These are phyloP conservation scores for Brasilioporus rufonigricans DNA, from an alignment of 768 basidiomycete genomes.

Conservation along the genomic window DNA sequence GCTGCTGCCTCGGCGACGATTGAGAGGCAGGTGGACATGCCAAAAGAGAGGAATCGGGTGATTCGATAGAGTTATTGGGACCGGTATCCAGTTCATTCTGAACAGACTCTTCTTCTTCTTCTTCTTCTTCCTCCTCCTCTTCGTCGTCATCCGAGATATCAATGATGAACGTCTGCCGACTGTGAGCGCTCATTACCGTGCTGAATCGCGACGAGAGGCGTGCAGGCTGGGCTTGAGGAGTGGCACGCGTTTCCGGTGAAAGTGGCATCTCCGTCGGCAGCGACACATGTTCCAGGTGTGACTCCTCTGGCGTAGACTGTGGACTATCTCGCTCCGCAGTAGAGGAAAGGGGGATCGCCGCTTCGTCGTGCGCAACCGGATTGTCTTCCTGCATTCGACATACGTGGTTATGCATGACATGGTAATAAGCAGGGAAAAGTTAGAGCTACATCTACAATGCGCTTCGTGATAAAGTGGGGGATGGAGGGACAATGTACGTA, in stretches of 20 bases:
- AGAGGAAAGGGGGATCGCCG: neutral
- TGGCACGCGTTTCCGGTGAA: conserved; percentile 7
- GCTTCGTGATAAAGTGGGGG: conserved; percentile 25
- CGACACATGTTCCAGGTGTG: neutral
- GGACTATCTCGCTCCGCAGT: neutral
- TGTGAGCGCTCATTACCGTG: conserved; percentile 20
- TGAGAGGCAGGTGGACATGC: neutral
- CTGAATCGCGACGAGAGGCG: conserved; percentile 26
- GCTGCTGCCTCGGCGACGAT: conserved; percentile 1
- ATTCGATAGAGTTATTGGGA: neutral
- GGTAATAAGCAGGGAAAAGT: conserved; percentile 21
- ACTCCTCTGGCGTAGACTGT: conserved; percentile 3
- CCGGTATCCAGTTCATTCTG: neutral
- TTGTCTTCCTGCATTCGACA: conserved; percentile 16
- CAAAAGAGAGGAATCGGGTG: neutral
- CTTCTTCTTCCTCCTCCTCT: conserved; percentile 26
- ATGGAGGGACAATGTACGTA: conserved; percentile 20
- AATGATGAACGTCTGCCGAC: conserved; percentile 29
- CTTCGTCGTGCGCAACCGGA: conserved; percentile 5
- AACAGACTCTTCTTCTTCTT: conserved; percentile 20
- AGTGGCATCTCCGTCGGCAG: neutral
- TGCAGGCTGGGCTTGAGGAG: conserved; percentile 4
- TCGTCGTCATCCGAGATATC: conserved; percentile 34
- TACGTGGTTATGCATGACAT: conserved; percentile 7
- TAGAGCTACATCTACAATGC: conserved; percentile 32